Percentiles rank a stretch among this genome's conserved stretches.
These are phyloP conservation scores for Apiospora saccharicola DNA, from an alignment of 2,329 filamentous ascomycete species.

Conservation along the genomic window DNA sequence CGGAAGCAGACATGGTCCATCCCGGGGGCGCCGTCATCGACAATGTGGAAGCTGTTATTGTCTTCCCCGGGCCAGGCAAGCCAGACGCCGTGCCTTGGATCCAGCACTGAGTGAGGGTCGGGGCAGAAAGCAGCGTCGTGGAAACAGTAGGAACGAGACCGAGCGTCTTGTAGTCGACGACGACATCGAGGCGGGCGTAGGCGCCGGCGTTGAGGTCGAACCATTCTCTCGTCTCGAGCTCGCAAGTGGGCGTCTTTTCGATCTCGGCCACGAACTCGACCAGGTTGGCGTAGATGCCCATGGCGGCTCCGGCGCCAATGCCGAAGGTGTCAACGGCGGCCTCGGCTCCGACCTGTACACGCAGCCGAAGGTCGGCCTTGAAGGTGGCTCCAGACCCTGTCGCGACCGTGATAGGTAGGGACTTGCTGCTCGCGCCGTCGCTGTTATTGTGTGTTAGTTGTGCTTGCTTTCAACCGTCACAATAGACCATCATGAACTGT, in stretches of 20 bases:
- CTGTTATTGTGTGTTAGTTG: background rate
- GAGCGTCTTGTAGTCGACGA: slow-evolving; percentile 42
- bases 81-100: background rate
- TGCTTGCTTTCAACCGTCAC: slow-evolving; percentile 43
- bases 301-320: slow-evolving; percentile 51
- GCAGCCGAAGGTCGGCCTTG: slow-evolving; percentile 59
- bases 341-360: slow-evolving; percentile 51
- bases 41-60: background rate
- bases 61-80: background rate
- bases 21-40: background rate
- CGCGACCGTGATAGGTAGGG: slow-evolving; percentile 50
- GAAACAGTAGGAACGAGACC: slow-evolving; percentile 52
- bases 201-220: slow-evolving; percentile 47
- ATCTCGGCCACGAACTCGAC: slow-evolving; percentile 58
- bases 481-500: slow-evolving; percentile 59
- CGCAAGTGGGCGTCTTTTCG: slow-evolving; percentile 45
- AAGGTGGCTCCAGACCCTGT: slow-evolving; percentile 43
- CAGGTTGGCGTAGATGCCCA: slow-evolving; percentile 59
- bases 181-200: slow-evolving; percentile 28
- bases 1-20: background rate
- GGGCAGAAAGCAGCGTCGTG: slow-evolving; percentile 48
- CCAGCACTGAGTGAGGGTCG: slow-evolving; percentile 47
- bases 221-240: slow-evolving; percentile 44
- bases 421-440: background rate
- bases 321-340: slow-evolving; percentile 40